Conservation (phyloP, 2,329 filamentous ascomycete species). For the Exophiala oligosperma region DNA sequence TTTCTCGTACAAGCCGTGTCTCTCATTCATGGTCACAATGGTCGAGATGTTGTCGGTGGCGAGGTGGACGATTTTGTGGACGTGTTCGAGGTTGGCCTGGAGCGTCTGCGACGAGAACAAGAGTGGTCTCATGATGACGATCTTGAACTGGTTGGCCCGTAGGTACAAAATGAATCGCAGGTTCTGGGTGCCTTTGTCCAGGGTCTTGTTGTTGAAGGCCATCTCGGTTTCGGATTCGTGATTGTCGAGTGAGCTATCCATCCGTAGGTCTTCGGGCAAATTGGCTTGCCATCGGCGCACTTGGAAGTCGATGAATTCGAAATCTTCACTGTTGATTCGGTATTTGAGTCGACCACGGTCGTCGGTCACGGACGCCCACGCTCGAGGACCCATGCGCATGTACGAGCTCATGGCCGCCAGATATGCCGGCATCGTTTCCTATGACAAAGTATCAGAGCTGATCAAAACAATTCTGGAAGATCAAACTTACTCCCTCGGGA, state of each 20-base stretch:
- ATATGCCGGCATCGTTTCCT: constrained; percentile 12
- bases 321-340: constrained; percentile 14
- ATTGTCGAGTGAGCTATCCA: background rate
- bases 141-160: constrained; percentile 16
- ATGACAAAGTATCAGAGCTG: background rate
- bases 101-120: constrained; percentile 10
- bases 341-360: constrained; percentile 9
- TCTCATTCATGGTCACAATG: constrained; percentile 4
- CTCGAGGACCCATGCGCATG: constrained; percentile 10
- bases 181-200: constrained; percentile 5
- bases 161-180: constrained; percentile 11
- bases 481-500: constrained; percentile 9
- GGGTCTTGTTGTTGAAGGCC: background rate
- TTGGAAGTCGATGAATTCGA: constrained; percentile 13
- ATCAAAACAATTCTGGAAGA: background rate
- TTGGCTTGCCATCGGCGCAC: constrained; percentile 15
- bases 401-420: constrained; percentile 15
- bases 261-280: constrained; percentile 10
- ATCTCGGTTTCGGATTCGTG: background rate
- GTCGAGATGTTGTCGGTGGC: constrained; percentile 10
- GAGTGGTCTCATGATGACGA: constrained; percentile 14
- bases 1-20: constrained; percentile 5
- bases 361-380: constrained; percentile 15
- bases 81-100: constrained; percentile 2
- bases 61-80: constrained; percentile 3